Evolutionary conservation across 2,329 filamentous ascomycete genomes (phyloP), one percentile per base, ranked within the genome.

Genomic region (Fusarium chlamydosporum): DNA sequence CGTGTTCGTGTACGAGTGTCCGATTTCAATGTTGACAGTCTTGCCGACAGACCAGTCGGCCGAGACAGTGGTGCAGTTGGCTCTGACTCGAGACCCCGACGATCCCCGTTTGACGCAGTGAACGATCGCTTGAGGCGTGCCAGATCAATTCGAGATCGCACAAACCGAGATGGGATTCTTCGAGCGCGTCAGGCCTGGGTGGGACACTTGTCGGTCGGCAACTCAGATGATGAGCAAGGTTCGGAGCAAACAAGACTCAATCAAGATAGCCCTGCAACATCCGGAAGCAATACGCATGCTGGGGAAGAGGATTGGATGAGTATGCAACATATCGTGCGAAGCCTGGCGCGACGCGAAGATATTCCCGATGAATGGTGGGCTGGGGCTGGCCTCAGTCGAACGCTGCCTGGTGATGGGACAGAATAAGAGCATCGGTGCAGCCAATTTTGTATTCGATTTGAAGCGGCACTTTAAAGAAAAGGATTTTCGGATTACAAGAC

Each of bases 291-390:
- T 37, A 61, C 67, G n/a, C 61, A 58, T 34, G 61, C 53, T 42
- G 69, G 76, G 15, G 81, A 82, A 8, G 81, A 83, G 27, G 80
- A 81, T 6, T 77, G 76, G 76, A 84, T 86, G 23, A 87, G 89
- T 45, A 91, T 94, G 86, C 90, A 92, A 71, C 84, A 85, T 51
- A 91, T 96, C 46, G 84, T 96, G 35, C 88, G 90, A 70, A 85
- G 88, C 42, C 83, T 96, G 56, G 88, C 90, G 34, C 85, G 87
- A 18, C 83, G 92, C 26, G 87, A 92, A 74, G 91, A 94, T 72
- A 91, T 96, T 55, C 91, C 92, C 0, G 92, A 96, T 65, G 89
- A 93, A 68, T 94, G 91, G 89, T 96, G 93, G 93, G 87, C 88
- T 61, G 86, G 88, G 73, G 89, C 85, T 61, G 91, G 91, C 41